phyloP scores from a whole-genome alignment of 805 yeast species.

The Candida endomychidarum region DNA sequence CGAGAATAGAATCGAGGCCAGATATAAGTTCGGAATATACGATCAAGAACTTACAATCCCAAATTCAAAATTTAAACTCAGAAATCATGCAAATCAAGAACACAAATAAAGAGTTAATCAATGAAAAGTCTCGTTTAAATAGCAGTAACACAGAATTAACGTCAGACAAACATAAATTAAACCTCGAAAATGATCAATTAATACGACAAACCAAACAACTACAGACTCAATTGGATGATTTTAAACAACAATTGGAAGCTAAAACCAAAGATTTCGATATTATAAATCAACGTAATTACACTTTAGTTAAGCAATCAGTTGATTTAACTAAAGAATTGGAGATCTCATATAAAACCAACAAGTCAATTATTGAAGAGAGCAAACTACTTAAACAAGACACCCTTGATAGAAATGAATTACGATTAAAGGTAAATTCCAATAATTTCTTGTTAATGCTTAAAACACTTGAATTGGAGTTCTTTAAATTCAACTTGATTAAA shows the following conservation, averaged over 20 bases:
- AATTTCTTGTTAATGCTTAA: conserved; percentile 9
- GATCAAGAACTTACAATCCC: too few relatives aligned
- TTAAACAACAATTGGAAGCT: neutral
- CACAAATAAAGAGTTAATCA: too few relatives aligned
- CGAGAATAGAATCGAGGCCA: too few relatives aligned
- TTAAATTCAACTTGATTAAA: conserved; percentile 4
- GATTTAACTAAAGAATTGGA: conserved; percentile 4
- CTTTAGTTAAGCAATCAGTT: conserved; percentile 1
- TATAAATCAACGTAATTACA: conserved; percentile 5
- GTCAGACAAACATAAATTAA: neutral
- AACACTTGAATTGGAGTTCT: conserved; percentile 9
- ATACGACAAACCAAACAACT: neutral
- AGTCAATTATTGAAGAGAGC: conserved; percentile 7
- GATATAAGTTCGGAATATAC: too few relatives aligned
- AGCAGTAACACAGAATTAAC: neutral
- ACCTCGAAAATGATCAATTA: neutral
- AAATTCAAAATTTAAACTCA: too few relatives aligned
- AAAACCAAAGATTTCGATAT: conserved; percentile 1
- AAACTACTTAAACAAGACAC: conserved; percentile 10
- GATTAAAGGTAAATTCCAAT: conserved; percentile 10
- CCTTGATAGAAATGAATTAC: conserved; percentile 6
- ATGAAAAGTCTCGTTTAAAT: neutral
- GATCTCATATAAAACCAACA: conserved; percentile 4
- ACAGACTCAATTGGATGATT: neutral
- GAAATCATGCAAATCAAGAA: too few relatives aligned